Conservation (phyloP, 768 basidiomycete species). For the Amanita jacksonii region DNA sequence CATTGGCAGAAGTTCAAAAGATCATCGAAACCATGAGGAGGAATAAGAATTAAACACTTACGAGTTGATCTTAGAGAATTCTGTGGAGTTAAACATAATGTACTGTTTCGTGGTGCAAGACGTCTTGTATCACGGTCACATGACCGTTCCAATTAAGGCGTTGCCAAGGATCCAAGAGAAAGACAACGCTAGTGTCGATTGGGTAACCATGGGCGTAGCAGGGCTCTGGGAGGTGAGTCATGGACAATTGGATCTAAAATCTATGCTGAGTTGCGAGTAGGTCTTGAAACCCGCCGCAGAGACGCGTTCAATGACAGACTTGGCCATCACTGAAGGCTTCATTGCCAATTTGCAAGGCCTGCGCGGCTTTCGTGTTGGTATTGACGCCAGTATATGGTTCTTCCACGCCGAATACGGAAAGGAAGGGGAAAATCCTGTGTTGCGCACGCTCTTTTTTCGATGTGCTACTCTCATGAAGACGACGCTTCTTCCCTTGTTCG, state of each 20-base stretch:
- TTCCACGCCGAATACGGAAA: slow-evolving; percentile 67
- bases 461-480: slow-evolving; percentile 68
- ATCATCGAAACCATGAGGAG: no score
- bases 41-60: no score
- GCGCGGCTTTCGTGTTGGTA: slow-evolving; percentile 75
- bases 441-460: slow-evolving; percentile 77
- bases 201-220: slow-evolving; percentile 25
- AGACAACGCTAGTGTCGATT: not conserved
- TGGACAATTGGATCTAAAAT: not conserved
- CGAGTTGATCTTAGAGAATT: no score
- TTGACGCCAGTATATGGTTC: slow-evolving; percentile 84
- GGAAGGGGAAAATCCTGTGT: slow-evolving; percentile 82
- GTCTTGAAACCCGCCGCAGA: slow-evolving; percentile 44
- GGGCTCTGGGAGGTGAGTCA: slow-evolving; percentile 34
- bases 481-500: slow-evolving; percentile 82
- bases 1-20: not conserved
- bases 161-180: not conserved
- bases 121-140: no score
- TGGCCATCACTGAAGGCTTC: slow-evolving; percentile 71
- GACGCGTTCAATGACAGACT: slow-evolving; percentile 64
- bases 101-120: no score
- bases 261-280: not conserved
- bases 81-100: no score
- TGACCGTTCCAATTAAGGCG: no score
- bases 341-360: slow-evolving; percentile 50